A percentile compares a stretch with the other conserved stretches of the same genome.
Conservation (phyloP, 345 rosid genomes). For the Salix purpurea region DNA sequence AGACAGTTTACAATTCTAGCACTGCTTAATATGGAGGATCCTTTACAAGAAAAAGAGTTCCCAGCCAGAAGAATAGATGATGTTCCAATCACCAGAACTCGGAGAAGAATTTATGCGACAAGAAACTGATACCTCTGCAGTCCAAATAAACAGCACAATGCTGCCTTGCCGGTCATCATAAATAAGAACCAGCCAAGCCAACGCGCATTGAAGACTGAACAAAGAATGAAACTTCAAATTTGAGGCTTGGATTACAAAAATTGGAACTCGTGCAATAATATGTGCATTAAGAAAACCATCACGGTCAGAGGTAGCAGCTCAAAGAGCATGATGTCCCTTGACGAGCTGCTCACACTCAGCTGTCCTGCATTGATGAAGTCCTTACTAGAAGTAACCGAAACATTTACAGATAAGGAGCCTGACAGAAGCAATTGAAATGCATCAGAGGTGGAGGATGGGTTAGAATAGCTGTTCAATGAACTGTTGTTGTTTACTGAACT, state of each 20-base stretch:
- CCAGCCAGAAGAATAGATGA: slow-evolving; percentile 8
- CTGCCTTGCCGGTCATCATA: slow-evolving; percentile 23
- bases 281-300: slow-evolving; percentile 35
- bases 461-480: neutral
- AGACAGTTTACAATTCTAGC: neutral
- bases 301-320: slow-evolving; percentile 36
- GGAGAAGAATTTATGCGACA: neutral
- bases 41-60: slow-evolving; percentile 19
- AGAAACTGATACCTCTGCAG: slow-evolving; percentile 13
- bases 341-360: slow-evolving; percentile 17
- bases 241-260: slow-evolving; percentile 35
- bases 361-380: slow-evolving; percentile 31
- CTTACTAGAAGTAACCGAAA: slow-evolving; percentile 28
- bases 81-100: slow-evolving; percentile 2
- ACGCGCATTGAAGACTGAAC: neutral
- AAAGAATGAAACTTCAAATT: slow-evolving; percentile 24
- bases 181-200: slow-evolving; percentile 25
- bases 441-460: neutral
- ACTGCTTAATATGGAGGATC: slow-evolving; percentile 38
- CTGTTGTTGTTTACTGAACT: slow-evolving; percentile 22
- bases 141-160: slow-evolving; percentile 10
- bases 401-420: slow-evolving; percentile 34
- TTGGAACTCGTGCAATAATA: slow-evolving; percentile 26
- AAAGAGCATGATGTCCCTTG: slow-evolving; percentile 36
- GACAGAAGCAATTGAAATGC: neutral